Evolutionary conservation across 345 rosid genomes (phyloP).

Genomic region (Salix caprea): DNA sequence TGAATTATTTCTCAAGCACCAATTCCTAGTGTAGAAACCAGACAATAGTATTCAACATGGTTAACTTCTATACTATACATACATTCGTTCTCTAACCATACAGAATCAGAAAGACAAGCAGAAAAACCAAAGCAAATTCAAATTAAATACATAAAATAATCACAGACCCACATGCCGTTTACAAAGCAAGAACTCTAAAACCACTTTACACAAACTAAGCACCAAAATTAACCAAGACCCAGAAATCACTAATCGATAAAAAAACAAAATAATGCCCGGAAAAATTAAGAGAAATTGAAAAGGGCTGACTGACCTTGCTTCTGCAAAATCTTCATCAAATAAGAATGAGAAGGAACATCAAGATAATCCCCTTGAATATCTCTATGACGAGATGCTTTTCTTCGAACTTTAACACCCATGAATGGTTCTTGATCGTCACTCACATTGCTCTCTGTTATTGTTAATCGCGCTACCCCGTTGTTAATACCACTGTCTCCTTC

Average conservation of each 20-base stretch:
- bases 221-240: background rate
- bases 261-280: background rate
- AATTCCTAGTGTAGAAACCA: background rate
- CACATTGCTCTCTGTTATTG: conserved; percentile 37
- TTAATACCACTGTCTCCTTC: conserved; percentile 24
- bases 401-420: conserved; percentile 70
- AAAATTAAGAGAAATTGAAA: background rate
- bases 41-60: background rate
- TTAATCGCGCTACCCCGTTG: conserved; percentile 21
- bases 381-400: conserved; percentile 76
- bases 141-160: too few relatives aligned
- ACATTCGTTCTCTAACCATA: background rate
- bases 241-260: background rate
- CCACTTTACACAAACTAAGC: background rate
- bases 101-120: background rate
- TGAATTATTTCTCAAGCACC: background rate
- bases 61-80: too few relatives aligned
- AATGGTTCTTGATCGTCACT: conserved; percentile 80
- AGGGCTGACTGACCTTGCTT: conserved; percentile 59
- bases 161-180: background rate
- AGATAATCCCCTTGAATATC: conserved; percentile 82
- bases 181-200: background rate
- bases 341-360: conserved; percentile 66
- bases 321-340: conserved; percentile 62
- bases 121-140: background rate